Conservation (phyloP, 2,329 filamentous ascomycete species). For the Allantophomopsis lycopodina region DNA sequence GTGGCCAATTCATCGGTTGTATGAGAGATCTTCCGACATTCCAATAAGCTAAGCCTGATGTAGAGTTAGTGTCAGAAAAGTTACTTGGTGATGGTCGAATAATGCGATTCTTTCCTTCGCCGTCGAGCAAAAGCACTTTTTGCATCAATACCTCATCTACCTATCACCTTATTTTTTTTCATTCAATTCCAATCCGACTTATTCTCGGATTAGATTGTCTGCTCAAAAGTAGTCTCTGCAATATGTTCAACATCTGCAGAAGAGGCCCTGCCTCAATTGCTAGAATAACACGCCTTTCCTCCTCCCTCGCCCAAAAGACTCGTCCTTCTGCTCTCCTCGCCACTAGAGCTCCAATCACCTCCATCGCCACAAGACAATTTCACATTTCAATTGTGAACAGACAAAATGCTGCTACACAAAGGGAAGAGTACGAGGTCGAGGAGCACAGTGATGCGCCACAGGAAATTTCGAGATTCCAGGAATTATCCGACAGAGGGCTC, state of each 20-base stretch:
- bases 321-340: slow-evolving; percentile 9
- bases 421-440: slow-evolving; percentile 1
- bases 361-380: slow-evolving; percentile 11
- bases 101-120: too few species aligned
- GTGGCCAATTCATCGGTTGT: too few species aligned
- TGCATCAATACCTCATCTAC: too few species aligned
- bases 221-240: not conserved
- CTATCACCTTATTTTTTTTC: too few species aligned
- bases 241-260: slow-evolving; percentile 18
- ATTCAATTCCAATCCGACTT: too few species aligned
- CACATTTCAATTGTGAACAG: slow-evolving; percentile 5
- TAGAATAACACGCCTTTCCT: slow-evolving; percentile 12
- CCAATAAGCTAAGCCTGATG: too few species aligned
- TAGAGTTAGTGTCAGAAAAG: too few species aligned
- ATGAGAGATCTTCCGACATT: too few species aligned
- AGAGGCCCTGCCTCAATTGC: slow-evolving; percentile 18
- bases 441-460: not conserved
- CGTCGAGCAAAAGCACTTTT: too few species aligned
- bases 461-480: slow-evolving; percentile 16
- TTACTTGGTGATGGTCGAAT: too few species aligned
- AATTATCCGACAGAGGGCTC: slow-evolving; percentile 14
- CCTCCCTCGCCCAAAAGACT: slow-evolving; percentile 10
- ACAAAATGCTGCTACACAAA: slow-evolving; percentile 3
- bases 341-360: slow-evolving; percentile 4
- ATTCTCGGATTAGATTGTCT: too few species aligned